phyloP scores from a whole-genome alignment of 2,329 filamentous ascomycete genomes.

The Aspergillus ochraceoroseus region DNA sequence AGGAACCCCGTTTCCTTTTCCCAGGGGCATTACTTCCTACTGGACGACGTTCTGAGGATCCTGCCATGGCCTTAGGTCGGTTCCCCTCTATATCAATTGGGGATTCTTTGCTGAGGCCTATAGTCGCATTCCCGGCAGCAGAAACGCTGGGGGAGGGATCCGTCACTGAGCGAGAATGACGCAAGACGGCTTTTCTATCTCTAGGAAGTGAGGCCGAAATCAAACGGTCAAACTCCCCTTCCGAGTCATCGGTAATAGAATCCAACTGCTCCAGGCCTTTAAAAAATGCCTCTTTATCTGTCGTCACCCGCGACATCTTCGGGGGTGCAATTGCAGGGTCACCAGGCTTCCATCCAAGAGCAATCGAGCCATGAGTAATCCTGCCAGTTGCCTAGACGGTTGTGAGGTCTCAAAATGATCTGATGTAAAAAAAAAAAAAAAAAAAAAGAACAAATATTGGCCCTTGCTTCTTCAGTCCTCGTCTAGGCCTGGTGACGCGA shows the following conservation, averaged over 20 bases:
- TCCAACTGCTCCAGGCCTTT: conserved; percentile 34
- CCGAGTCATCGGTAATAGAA: conserved; percentile 24
- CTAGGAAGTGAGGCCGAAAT: conserved; percentile 12
- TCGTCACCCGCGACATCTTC: conserved; percentile 20
- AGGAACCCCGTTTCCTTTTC: conserved; percentile 33
- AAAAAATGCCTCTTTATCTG: conserved; percentile 36
- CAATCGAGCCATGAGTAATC: conserved; percentile 20
- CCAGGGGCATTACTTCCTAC: conserved; percentile 13
- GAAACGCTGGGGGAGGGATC: neutral
- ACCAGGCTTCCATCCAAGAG: conserved; percentile 14
- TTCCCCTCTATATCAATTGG: conserved; percentile 6
- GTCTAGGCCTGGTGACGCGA: conserved; percentile 2
- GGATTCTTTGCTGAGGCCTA: too few relatives aligned
- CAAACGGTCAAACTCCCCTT: conserved; percentile 21
- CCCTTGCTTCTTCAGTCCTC: too few relatives aligned
- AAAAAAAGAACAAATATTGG: too few relatives aligned
- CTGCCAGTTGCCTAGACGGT: conserved; percentile 14
- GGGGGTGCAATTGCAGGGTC: conserved; percentile 10
- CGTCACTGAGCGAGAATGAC: conserved; percentile 6
- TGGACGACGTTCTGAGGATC: conserved; percentile 2
- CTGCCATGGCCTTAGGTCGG: conserved; percentile 15
- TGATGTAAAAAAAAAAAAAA: too few relatives aligned
- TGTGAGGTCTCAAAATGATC: conserved; percentile 6
- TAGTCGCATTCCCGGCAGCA: neutral
- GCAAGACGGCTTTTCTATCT: neutral